Percentiles rank a stretch among this genome's conserved stretches.
Conservation (phyloP, 352 stramenopile species). For the Elongisporangium prolatum region DNA sequence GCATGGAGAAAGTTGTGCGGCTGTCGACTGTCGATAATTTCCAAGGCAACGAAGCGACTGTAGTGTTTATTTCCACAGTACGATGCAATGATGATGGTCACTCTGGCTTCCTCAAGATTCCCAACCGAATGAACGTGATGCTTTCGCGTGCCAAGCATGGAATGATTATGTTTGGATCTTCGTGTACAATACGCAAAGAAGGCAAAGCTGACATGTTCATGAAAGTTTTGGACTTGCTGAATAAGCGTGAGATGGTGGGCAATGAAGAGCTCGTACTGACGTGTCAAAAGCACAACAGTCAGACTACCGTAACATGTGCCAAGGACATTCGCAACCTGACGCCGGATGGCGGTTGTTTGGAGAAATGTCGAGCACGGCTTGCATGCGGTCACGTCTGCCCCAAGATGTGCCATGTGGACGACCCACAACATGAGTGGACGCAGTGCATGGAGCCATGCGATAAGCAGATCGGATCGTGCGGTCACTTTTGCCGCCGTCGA, state of each 20-base stretch:
- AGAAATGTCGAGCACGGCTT: slow-evolving; percentile 45
- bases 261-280: slow-evolving; percentile 34
- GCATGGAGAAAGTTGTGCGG: slow-evolving; percentile 18
- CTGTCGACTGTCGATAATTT: slow-evolving; percentile 66
- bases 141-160: slow-evolving; percentile 54
- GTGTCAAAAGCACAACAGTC: slow-evolving; percentile 26
- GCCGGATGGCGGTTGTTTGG: slow-evolving; percentile 68
- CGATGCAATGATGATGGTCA: slow-evolving; percentile 32
- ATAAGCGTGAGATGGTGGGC: slow-evolving; percentile 23
- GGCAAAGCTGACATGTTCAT: slow-evolving; percentile 38
- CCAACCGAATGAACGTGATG: slow-evolving; percentile 68
- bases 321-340: slow-evolving; percentile 36
- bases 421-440: slow-evolving; percentile 31
- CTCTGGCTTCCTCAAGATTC: slow-evolving; percentile 62
- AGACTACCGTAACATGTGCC: slow-evolving; percentile 16
- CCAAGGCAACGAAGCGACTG: slow-evolving; percentile 67
- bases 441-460: slow-evolving; percentile 58
- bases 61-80: slow-evolving; percentile 65
- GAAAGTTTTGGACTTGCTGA: slow-evolving; percentile 52
- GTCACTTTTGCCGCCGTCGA: slow-evolving; percentile 47
- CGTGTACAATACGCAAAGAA: slow-evolving; percentile 15
- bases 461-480: slow-evolving; percentile 31
- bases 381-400: slow-evolving; percentile 46
- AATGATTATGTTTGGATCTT: slow-evolving; percentile 56
- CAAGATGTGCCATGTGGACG: slow-evolving; percentile 57